A percentile compares a stretch with the other conserved stretches of the same genome.
Conservation (phyloP, 2,329 filamentous ascomycete genomes). For the Diaporthe sp. region DNA sequence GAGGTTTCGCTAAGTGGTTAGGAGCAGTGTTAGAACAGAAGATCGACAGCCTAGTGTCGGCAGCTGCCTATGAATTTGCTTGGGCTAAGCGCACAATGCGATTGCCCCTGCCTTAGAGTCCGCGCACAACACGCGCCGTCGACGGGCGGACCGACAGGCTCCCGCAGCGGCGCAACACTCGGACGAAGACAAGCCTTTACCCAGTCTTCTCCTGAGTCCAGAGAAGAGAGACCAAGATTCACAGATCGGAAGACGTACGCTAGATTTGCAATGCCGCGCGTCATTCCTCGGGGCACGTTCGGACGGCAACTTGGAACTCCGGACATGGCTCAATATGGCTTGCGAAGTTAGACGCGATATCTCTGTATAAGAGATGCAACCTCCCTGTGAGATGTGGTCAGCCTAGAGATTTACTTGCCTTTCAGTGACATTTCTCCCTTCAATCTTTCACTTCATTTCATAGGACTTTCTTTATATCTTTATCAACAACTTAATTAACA, state of each 20-base stretch:
- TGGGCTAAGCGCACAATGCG: conserved; percentile 1
- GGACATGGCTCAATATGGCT: neutral
- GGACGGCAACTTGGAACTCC: conserved; percentile 3
- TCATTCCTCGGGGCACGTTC: neutral
- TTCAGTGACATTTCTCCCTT: neutral
- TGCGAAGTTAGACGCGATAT: neutral
- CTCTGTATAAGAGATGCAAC: neutral
- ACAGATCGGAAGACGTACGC: no score
- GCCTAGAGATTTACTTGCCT: rapidly evolving
- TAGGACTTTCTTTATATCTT: neutral
- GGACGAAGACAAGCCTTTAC: neutral
- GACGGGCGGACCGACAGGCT: conserved; percentile 12
- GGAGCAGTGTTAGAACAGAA: neutral
- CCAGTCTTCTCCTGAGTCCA: neutral
- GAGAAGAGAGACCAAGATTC: neutral
- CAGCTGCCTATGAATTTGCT: neutral
- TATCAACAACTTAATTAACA: neutral
- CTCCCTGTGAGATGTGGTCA: neutral
- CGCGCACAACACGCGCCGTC: conserved; percentile 10
- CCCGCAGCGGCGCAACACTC: conserved; percentile 11
- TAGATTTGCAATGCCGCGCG: neutral
- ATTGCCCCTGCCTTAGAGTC: conserved; percentile 31
- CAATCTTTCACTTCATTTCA: neutral
- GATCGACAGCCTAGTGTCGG: neutral
- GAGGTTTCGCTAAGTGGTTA: conserved; percentile 19